These are phyloP conservation scores for Talaromyces sp. DNA, from an alignment of 2,329 filamentous ascomycete genomes.

Conservation along the genomic window DNA sequence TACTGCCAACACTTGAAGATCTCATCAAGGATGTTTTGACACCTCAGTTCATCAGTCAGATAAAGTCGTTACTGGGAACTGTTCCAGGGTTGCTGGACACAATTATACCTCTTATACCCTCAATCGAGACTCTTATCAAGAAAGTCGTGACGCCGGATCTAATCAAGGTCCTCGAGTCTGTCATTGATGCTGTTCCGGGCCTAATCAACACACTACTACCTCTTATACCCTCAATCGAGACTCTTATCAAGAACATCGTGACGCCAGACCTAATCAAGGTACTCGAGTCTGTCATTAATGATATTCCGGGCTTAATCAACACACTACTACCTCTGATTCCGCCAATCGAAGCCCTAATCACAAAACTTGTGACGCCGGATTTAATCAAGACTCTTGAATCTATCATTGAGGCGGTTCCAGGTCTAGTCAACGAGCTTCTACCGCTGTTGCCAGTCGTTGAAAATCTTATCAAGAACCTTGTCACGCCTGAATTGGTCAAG, in stretches of 20 bases:
- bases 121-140: not conserved
- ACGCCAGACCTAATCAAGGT: not conserved
- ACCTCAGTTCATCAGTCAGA: not conserved
- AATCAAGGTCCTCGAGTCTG: not conserved
- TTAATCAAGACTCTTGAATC: not conserved
- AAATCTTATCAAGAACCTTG: not conserved
- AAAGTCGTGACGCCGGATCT: not conserved
- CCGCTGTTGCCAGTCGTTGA: not conserved
- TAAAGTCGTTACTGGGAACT: not conserved
- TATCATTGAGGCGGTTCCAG: not conserved
- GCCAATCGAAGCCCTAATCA: not conserved
- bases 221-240: not conserved
- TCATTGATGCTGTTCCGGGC: not conserved
- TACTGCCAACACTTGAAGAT: not conserved
- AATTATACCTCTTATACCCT: not conserved
- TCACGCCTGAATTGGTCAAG: not conserved
- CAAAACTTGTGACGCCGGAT: not conserved
- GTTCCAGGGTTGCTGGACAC: not conserved
- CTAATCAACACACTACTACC: not conserved
- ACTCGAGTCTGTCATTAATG: not conserved
- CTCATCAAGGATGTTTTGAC: not conserved
- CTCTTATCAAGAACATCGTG: not conserved
- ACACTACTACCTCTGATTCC: not conserved
- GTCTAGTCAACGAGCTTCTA: not conserved
- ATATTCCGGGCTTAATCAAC: not conserved